Conservation (phyloP, 169 alveolate species). For the Theileria annulata region DNA sequence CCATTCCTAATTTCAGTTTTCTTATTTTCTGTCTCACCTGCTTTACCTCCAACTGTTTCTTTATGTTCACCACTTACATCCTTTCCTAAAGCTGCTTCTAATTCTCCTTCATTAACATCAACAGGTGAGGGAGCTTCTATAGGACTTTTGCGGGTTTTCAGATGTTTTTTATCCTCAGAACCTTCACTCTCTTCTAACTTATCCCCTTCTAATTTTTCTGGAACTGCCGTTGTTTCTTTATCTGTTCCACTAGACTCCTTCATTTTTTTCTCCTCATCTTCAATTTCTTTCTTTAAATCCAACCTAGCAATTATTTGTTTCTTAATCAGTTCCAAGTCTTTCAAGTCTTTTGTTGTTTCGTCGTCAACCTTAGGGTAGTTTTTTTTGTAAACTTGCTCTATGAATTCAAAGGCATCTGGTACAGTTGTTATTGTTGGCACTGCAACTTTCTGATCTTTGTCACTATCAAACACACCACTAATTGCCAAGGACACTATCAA, state of each 20-base stretch:
- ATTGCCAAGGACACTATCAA: conserved; percentile 1
- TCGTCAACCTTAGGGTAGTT: neutral
- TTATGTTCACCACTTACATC: too few species aligned
- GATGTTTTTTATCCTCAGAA: too few species aligned
- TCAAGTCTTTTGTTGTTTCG: neutral
- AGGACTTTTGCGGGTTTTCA: too few species aligned
- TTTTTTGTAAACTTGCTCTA: neutral
- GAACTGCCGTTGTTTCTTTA: neutral
- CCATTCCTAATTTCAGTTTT: neutral
- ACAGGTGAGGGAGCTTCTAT: too few species aligned
- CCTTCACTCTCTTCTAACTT: too few species aligned
- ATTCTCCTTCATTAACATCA: too few species aligned
- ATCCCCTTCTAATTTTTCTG: neutral
- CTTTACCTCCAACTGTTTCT: too few species aligned
- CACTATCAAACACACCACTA: neutral
- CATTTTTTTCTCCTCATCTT: neutral
- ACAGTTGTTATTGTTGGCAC: neutral
- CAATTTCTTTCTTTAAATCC: neutral
- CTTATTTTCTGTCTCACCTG: neutral
- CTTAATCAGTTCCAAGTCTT: neutral
- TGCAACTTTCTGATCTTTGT: neutral
- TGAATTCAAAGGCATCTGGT: conserved; percentile 9
- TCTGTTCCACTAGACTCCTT: neutral
- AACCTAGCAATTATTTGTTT: neutral
- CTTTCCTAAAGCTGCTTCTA: too few species aligned